Evolutionary conservation across 2,329 filamentous ascomycete genomes (phyloP).

Genomic region (Thyridium curvatum): DNA sequence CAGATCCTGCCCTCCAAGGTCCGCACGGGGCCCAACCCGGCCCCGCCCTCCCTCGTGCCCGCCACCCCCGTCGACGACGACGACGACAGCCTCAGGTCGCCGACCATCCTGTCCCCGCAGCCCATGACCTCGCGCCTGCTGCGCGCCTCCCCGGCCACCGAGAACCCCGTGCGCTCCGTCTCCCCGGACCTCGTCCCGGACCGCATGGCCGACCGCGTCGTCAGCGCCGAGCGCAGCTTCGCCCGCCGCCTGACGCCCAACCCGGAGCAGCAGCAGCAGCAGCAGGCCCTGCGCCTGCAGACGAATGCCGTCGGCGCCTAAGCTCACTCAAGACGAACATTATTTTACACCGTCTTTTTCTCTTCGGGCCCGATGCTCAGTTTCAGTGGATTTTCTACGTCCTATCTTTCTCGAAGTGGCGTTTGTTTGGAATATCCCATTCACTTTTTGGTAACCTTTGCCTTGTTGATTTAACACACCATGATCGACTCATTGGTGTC

Average conservation of each 20-base stretch:
- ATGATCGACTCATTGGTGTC: too few species aligned
- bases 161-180: conserved; percentile 47
- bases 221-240: conserved; percentile 41
- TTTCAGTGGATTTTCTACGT: too few species aligned
- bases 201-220: conserved; percentile 53
- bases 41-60: conserved; percentile 20
- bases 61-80: conserved; percentile 29
- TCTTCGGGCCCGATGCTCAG: too few species aligned
- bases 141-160: conserved; percentile 46
- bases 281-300: conserved; percentile 22
- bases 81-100: conserved; percentile 21
- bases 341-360: too few species aligned
- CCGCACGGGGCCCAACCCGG: conserved; percentile 40
- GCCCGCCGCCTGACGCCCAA: conserved; percentile 38
- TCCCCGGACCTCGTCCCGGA: conserved; percentile 58
- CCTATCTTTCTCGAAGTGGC: too few species aligned
- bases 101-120: conserved; percentile 46
- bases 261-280: conserved; percentile 38
- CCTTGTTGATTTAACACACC: too few species aligned
- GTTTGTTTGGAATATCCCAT: too few species aligned
- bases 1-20: conserved; percentile 45
- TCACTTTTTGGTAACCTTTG: too few species aligned
- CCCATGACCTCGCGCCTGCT: conserved; percentile 49
- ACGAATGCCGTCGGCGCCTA: conserved; percentile 18
- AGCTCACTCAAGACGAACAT: too few species aligned